phyloP scores from a whole-genome alignment of 2,329 filamentous ascomycete genomes.

The Hypoxylon sp. region DNA sequence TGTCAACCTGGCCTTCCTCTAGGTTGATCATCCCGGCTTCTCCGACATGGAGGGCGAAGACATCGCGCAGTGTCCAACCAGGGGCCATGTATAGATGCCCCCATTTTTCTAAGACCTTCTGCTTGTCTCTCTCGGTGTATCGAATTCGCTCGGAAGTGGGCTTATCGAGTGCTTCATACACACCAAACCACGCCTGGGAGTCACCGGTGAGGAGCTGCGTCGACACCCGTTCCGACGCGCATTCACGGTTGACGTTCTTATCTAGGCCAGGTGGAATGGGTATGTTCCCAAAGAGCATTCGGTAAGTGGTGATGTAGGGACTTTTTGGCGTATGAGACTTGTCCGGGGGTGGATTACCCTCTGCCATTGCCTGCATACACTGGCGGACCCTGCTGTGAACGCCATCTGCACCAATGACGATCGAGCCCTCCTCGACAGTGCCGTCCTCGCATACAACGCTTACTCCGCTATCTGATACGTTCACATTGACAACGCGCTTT shows the following conservation, averaged over 20 bases:
- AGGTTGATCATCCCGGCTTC: conserved; percentile 50
- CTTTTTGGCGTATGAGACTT: conserved; percentile 29
- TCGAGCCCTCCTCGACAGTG: conserved; percentile 53
- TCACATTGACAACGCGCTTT: conserved; percentile 51
- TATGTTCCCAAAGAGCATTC: conserved; percentile 42
- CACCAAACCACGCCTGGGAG: conserved; percentile 44
- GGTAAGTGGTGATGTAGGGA: conserved; percentile 48
- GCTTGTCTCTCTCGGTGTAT: conserved; percentile 54
- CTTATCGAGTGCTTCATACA: conserved; percentile 50
- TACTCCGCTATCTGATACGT: conserved; percentile 46
- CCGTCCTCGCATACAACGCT: conserved; percentile 56
- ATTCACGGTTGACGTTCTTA: conserved; percentile 35
- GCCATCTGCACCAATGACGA: conserved; percentile 61
- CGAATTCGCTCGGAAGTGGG: conserved; percentile 47
- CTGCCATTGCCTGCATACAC: conserved; percentile 52
- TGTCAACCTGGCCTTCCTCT: conserved; percentile 55
- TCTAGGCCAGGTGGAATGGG: conserved; percentile 29
- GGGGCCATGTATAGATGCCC: conserved; percentile 50
- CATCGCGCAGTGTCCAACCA: conserved; percentile 48
- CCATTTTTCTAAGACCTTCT: conserved; percentile 45
- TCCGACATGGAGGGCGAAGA: conserved; percentile 40
- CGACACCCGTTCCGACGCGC: conserved; percentile 42
- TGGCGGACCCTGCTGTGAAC: conserved; percentile 57
- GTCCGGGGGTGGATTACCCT: conserved; percentile 30
- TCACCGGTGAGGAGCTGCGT: conserved; percentile 43